phyloP scores from a whole-genome alignment of 2,329 filamentous ascomycete species.

The Colletotrichum endophyticum region DNA sequence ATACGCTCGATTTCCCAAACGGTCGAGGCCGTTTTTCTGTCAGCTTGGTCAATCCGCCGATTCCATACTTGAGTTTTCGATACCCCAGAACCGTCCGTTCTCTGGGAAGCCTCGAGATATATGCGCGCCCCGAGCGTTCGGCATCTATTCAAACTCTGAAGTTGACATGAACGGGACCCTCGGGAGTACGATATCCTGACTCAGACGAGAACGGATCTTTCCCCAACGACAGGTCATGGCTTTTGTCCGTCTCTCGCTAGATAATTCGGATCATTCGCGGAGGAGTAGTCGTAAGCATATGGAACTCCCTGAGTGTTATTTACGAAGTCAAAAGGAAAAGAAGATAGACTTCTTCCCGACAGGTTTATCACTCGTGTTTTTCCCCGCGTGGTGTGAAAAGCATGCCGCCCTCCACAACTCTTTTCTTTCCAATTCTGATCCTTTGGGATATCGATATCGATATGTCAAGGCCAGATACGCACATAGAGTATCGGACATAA shows the following conservation, averaged over 20 bases:
- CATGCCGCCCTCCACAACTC: neutral
- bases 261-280: neutral
- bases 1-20: neutral
- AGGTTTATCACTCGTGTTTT: neutral
- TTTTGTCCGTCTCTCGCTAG: neutral
- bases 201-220: neutral
- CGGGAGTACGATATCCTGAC: neutral
- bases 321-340: neutral
- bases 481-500: neutral
- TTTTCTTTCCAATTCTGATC: neutral
- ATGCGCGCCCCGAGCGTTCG: neutral
- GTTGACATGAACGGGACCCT: neutral
- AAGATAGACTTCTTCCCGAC: neutral
- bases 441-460: neutral
- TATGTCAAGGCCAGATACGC: neutral
- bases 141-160: neutral
- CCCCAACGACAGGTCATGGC: neutral
- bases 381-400: neutral
- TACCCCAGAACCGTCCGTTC: neutral
- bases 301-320: neutral
- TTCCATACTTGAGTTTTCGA: neutral
- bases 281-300: neutral
- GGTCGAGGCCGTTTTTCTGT: neutral
- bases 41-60: neutral
- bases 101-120: neutral